Conservation (phyloP, 225 moss, liverwort and hornwort genomes). For the Pseudisothecium myosuroides region DNA sequence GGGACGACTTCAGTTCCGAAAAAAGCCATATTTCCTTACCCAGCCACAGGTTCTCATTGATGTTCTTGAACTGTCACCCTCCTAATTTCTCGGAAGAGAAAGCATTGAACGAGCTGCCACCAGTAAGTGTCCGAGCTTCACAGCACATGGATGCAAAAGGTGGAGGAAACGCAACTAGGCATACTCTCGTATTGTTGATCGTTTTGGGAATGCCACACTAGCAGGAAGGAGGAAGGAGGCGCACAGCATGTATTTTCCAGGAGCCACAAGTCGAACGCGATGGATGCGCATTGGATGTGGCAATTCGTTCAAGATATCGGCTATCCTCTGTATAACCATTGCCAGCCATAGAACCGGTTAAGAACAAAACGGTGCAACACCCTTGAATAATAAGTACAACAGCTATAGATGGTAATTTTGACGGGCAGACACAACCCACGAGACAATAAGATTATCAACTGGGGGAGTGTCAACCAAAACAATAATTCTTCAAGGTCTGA, state of each 20-base stretch:
- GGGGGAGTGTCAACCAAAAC: background rate
- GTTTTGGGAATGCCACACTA: slow-evolving; percentile 21
- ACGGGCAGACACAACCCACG: background rate
- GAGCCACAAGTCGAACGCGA: slow-evolving; percentile 50
- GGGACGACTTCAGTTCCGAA: background rate
- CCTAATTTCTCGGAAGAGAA: background rate
- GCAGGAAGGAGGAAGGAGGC: slow-evolving; percentile 73
- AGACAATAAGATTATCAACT: background rate
- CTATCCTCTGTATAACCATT: slow-evolving; percentile 42
- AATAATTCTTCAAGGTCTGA: background rate
- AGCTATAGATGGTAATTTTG: background rate
- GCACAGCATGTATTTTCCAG: slow-evolving; percentile 68
- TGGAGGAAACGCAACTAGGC: background rate
- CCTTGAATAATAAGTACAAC: background rate
- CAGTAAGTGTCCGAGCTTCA: background rate
- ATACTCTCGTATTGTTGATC: slow-evolving; percentile 13
- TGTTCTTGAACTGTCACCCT: background rate
- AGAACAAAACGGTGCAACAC: background rate
- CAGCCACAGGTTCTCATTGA: background rate
- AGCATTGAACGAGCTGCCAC: slow-evolving; percentile 26
- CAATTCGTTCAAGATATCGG: slow-evolving; percentile 31
- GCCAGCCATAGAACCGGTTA: background rate
- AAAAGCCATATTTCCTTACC: background rate
- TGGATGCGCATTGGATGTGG: slow-evolving; percentile 35
- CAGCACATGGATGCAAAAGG: background rate